phyloP scores from a whole-genome alignment of 768 basidiomycete species.

The Pisolithus tinctorius region DNA sequence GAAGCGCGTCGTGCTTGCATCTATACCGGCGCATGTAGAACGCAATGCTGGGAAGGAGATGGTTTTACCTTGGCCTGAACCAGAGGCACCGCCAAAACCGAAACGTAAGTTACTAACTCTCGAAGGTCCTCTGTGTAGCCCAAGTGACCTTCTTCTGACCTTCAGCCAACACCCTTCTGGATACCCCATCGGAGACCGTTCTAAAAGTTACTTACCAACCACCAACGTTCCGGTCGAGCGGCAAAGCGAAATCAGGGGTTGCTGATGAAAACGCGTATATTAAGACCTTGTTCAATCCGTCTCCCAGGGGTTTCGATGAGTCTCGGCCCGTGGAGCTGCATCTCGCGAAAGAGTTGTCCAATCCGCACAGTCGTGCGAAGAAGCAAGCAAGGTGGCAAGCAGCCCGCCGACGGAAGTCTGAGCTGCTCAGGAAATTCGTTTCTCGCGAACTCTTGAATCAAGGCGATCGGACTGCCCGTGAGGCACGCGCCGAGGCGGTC shows the following conservation, averaged over 20 bases:
- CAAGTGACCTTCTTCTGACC: background rate
- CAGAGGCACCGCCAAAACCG: slow-evolving; percentile 33
- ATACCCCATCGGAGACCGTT: slow-evolving; percentile 58
- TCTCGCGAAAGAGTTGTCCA: slow-evolving; percentile 64
- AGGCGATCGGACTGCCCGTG: slow-evolving; percentile 52
- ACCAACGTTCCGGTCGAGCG: slow-evolving; percentile 37
- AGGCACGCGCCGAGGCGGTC: slow-evolving; percentile 66
- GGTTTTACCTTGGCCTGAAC: slow-evolving; percentile 66
- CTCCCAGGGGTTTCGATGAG: slow-evolving; percentile 39
- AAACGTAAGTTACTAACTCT: slow-evolving; percentile 12
- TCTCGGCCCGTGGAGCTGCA: slow-evolving; percentile 59
- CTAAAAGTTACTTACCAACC: slow-evolving; percentile 65
- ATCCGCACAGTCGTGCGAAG: slow-evolving; percentile 79
- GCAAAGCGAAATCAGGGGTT: slow-evolving; percentile 32
- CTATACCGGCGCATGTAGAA: slow-evolving; percentile 47
- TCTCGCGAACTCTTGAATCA: slow-evolving; percentile 47
- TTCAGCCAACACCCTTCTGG: slow-evolving; percentile 41
- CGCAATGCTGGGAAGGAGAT: slow-evolving; percentile 29
- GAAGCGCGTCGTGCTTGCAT: slow-evolving; percentile 65
- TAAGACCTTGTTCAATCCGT: slow-evolving; percentile 40
- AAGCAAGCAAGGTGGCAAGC: slow-evolving; percentile 73
- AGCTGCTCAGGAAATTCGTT: slow-evolving; percentile 47
- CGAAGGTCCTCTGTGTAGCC: background rate
- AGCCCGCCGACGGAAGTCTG: slow-evolving; percentile 39
- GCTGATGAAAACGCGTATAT: slow-evolving; percentile 55